Percentiles rank a stretch among this genome's conserved stretches.
These are phyloP conservation scores for Spathaspora gorwiae DNA, from an alignment of 805 yeast genomes.

Conservation along the genomic window DNA sequence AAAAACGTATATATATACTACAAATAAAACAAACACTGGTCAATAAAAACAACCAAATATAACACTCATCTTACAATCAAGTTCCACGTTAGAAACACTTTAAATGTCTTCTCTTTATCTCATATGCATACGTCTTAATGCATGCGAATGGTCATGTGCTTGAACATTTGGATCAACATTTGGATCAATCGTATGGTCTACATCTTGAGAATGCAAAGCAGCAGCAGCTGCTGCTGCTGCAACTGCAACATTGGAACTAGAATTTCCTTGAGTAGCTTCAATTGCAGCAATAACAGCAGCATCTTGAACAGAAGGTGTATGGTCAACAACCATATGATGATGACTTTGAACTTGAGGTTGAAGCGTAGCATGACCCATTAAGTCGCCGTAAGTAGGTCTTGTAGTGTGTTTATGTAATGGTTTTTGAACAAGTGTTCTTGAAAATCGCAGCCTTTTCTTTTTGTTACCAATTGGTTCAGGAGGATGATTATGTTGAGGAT, in stretches of 20 bases:
- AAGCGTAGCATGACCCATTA: background rate
- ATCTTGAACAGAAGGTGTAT: constrained; percentile 21
- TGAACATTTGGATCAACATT: constrained; percentile 42
- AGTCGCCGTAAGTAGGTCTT: background rate
- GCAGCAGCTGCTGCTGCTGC: constrained; percentile 26
- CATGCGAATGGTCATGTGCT: constrained; percentile 37
- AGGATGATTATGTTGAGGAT: constrained; percentile 42
- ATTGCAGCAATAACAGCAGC: constrained; percentile 42
- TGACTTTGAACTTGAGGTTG: constrained; percentile 7
- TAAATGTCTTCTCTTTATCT: background rate
- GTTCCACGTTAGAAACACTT: too few relatives aligned
- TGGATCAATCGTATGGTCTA: constrained; percentile 42
- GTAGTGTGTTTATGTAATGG: constrained; percentile 24
- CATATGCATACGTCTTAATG: constrained; percentile 7
- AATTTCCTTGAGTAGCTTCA: constrained; percentile 23
- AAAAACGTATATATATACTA: too few relatives aligned
- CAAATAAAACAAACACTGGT: too few relatives aligned
- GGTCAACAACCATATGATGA: constrained; percentile 2
- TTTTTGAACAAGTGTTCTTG: constrained; percentile 41
- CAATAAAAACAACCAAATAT: too few relatives aligned
- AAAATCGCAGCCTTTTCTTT: constrained; percentile 35
- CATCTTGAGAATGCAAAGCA: constrained; percentile 21
- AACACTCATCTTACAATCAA: too few relatives aligned
- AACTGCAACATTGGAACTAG: constrained; percentile 10
- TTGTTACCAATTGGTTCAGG: constrained; percentile 34